Evolutionary conservation across 23 red algal species (phyloP), one percentile per base, ranked within the genome.

Genomic region (Gracilaria domingensis): DNA sequence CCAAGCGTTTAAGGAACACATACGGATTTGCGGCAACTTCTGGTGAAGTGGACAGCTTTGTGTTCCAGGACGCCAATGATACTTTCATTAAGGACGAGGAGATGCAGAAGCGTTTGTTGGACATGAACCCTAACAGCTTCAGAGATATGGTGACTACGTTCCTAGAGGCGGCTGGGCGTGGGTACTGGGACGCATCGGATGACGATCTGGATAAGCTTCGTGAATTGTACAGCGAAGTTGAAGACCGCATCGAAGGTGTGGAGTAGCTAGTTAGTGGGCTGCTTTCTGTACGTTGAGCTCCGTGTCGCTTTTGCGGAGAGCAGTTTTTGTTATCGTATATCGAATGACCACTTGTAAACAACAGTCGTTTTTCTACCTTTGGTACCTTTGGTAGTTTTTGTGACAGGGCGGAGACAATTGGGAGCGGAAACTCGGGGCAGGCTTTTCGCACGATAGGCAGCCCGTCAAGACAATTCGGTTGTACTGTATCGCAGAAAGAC

Each of bases 91-190:
- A 66, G 69, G 97, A 99, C 80, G 94, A 95, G 64, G 93, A 94
- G 11, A 99, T 99, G 97, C 86, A 93, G 57, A 91, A 94, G 56
- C 82, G 94, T 29, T 78, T 99, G 30, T 60, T 96, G 91, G 92
- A 99, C 39, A 64, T 88, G 61, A 99, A 99, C 65, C 97, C 97
- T 24, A 99, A 99, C 77, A 94, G 89, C 58, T 96, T 96, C 92
- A 94, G 97, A 33, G 76, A 89, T 35, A 99, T 99, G 97, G 92
- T 99, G 28, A 96, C 91, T 8, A 99, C 97, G n/a, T 91, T 99
- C 71, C 89, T 99, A 1, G 97, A 99, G 83, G 97, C 97, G 24
- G 82, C 95, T 44, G 97, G 97, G 28, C 85, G 97, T 16, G 92
- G 92, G 2, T 99, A 99, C 66, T 96, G 94, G 93, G 93, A 99